Evolutionary conservation across 805 yeast genomes (phyloP).

Genomic region (Cyberlindnera amylophila): DNA sequence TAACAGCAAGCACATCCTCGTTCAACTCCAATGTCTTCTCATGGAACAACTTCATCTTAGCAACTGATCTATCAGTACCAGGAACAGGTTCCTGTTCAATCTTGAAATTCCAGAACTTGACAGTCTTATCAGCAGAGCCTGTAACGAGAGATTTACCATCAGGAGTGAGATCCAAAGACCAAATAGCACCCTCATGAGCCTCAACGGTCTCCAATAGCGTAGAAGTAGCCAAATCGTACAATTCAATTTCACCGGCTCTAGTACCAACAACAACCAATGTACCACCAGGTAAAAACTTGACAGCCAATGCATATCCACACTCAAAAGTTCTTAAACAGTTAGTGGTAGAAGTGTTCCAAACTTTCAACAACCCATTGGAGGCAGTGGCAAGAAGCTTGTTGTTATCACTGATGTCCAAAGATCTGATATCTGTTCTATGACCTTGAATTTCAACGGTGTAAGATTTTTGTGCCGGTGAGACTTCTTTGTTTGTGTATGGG

Average conservation of each 20-base stretch:
- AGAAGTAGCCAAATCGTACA: slow-evolving; percentile 84
- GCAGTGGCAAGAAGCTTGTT: slow-evolving; percentile 81
- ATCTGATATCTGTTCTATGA: slow-evolving; percentile 85
- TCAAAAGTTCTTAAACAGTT: slow-evolving; percentile 84
- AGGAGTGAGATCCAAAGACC: slow-evolving; percentile 84
- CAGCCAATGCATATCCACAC: slow-evolving; percentile 80
- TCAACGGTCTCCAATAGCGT: slow-evolving; percentile 65
- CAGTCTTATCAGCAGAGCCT: slow-evolving; percentile 89
- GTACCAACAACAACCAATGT: slow-evolving; percentile 83
- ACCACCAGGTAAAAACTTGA: slow-evolving; percentile 89
- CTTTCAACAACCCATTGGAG: slow-evolving; percentile 81
- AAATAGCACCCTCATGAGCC: slow-evolving; percentile 81
- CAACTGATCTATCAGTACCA: slow-evolving; percentile 52
- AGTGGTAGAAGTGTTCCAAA: slow-evolving; percentile 77
- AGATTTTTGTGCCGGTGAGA: slow-evolving; percentile 42
- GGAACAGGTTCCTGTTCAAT: slow-evolving; percentile 65
- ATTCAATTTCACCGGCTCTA: slow-evolving; percentile 77
- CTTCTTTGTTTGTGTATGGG: slow-evolving; percentile 56
- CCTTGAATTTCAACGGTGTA: slow-evolving; percentile 73
- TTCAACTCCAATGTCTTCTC: slow-evolving; percentile 77
- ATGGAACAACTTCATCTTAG: slow-evolving; percentile 61
- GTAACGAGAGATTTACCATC: slow-evolving; percentile 85
- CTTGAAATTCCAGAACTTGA: slow-evolving; percentile 85
- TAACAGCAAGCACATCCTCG: slow-evolving; percentile 81
- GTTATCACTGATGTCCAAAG: slow-evolving; percentile 79